Evolutionary conservation across 352 stramenopile species (phyloP), one percentile per base, ranked within the genome.

Genomic region (Phytopythium kandeliae): DNA sequence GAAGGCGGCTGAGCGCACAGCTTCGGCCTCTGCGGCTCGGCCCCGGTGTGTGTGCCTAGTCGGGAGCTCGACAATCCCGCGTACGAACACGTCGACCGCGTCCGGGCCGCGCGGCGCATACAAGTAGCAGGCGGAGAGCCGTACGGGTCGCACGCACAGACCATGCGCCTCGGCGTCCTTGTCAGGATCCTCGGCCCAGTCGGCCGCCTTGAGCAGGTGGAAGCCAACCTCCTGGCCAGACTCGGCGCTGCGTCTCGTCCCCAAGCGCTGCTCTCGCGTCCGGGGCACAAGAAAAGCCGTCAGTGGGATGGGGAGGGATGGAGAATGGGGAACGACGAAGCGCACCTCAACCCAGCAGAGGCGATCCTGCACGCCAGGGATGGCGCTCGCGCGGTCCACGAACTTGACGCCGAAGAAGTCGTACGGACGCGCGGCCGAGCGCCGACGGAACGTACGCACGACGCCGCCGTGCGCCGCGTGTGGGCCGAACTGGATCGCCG

Each of bases 321-420:
- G n/a, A n/a, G n/a, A n/a, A n/a, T n/a, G n/a, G n/a, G n/a, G n/a
- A n/a, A n/a, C n/a, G n/a, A n/a, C n/a, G n/a, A n/a, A n/a, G 13
- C 46, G 44, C 52, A 57, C 60, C 70, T 87, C 76, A 16, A 85
- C 62, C 69, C 74, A 87, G 50, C 62, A 82, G 35, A 87, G 51
- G 34, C 84, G 71, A 38, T 87, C 71, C 24, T 71, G 60, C 9
- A 68, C 52, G 8, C 56, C 54, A 1, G 63, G 42, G 11, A 65
- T 47, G 36, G 69, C 44, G 3, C 61, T 54, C 28, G 61, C 47
- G 25, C 65, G 73, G 57, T 77, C 73, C 12, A 87, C 59, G 55
- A 74, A 87, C 47, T 87, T 87, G 52, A 85, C 60, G 12, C 76
- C 76, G 22, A 87, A 72, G 60, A 77, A 83, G 21, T 69, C 60